A percentile compares a stretch with the other conserved stretches of the same genome.
Conservation (phyloP, 1,284 basidiomycete species). For the Apiotrichum gamsii region DNA sequence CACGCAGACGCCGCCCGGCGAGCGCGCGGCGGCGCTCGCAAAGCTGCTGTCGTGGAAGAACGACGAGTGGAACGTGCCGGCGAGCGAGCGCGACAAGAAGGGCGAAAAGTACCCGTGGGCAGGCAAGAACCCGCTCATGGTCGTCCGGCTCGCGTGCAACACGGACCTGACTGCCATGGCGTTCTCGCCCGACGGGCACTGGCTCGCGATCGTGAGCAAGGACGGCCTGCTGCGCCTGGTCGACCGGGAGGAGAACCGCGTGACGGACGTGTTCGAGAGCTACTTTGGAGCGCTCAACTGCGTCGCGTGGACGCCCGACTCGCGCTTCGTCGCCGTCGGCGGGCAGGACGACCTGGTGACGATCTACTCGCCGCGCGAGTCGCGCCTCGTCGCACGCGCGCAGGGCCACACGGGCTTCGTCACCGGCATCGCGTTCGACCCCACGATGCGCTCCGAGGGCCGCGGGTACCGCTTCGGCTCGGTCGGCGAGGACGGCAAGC, state of each 20-base stretch:
- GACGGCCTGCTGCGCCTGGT: conserved; percentile 83
- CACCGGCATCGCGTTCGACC: conserved; percentile 78
- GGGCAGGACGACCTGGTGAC: conserved; percentile 92
- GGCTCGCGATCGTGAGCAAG: conserved; percentile 76
- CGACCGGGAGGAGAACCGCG: conserved; percentile 72
- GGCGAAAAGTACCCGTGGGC: conserved; percentile 38
- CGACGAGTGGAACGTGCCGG: conserved; percentile 36
- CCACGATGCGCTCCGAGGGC: conserved; percentile 68
- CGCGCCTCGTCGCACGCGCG: conserved; percentile 87
- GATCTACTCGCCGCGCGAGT: conserved; percentile 84
- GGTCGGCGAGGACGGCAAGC: conserved; percentile 88
- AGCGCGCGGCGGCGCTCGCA: conserved; percentile 7
- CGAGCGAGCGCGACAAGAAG: conserved; percentile 25
- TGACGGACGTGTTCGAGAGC: conserved; percentile 81
- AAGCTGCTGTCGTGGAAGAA: conserved; percentile 45
- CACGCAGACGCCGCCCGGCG: too few species aligned
- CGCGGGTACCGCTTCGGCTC: conserved; percentile 85
- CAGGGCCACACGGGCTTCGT: conserved; percentile 96
- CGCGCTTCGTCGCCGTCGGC: conserved; percentile 83
- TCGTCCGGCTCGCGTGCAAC: conserved; percentile 37
- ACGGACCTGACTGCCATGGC: conserved; percentile 73
- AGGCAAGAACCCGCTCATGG: conserved; percentile 45
- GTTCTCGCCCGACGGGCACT: conserved; percentile 82
- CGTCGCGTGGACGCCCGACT: conserved; percentile 89
- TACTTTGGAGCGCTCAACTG: conserved; percentile 88